These are phyloP conservation scores for Moricandia arvensis DNA, from an alignment of 345 rosid species.

Conservation along the genomic window DNA sequence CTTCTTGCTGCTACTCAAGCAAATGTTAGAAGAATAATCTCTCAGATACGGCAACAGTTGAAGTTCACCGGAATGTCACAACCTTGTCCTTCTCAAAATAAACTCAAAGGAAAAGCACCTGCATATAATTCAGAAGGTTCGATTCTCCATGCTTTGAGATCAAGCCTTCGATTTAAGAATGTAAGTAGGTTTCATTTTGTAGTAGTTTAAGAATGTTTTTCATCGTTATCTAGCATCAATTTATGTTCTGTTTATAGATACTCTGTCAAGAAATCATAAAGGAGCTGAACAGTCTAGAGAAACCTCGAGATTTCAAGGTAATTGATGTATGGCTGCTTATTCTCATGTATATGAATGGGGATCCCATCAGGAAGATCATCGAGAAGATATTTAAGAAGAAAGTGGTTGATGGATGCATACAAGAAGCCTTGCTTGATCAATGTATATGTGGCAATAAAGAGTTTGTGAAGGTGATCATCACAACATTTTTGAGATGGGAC, in stretches of 20 bases:
- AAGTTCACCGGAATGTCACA: conserved; percentile 59
- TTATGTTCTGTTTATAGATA: conserved; percentile 43
- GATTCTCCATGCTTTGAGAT: conserved; percentile 69
- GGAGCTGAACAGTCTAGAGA: conserved; percentile 59
- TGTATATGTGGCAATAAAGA: conserved; percentile 68
- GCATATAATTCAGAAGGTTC: conserved; percentile 56
- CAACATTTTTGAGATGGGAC: not conserved
- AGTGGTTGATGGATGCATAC: conserved; percentile 64
- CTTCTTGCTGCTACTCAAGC: conserved; percentile 70
- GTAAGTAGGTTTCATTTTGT: conserved; percentile 40
- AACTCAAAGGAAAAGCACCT: conserved; percentile 63
- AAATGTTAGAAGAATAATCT: conserved; percentile 69
- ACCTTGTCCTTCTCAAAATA: conserved; percentile 43
- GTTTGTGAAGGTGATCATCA: conserved; percentile 53
- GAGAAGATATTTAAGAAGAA: conserved; percentile 74
- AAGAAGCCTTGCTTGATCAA: conserved; percentile 61
- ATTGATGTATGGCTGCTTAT: conserved; percentile 81
- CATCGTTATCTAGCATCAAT: not conserved
- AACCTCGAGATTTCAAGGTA: conserved; percentile 69
- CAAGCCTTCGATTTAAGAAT: conserved; percentile 76
- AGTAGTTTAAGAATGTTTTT: conserved; percentile 16
- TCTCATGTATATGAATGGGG: conserved; percentile 63
- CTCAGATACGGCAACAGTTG: conserved; percentile 64
- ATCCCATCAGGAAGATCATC: conserved; percentile 51
- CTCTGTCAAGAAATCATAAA: conserved; percentile 79